Evolutionary conservation across 1,284 basidiomycete species (phyloP), one percentile per base, ranked within the genome.

Genomic region (Ganoderma multipileum): DNA sequence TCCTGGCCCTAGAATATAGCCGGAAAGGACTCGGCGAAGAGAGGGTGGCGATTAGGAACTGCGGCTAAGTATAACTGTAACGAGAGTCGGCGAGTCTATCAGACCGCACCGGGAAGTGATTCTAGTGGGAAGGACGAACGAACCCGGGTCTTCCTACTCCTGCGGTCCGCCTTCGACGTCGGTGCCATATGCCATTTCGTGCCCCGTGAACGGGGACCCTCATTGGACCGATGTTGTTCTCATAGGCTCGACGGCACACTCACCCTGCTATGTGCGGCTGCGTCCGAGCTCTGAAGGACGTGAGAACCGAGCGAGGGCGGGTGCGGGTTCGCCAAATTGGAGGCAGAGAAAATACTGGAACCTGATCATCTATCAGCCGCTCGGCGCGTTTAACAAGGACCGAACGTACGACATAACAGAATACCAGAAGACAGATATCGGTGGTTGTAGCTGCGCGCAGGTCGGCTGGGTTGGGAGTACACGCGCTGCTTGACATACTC

Each of bases 61-160:
- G 20, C 59, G 38, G 9, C 66, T 64, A 67, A 64, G 62, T 67
- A 50, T 50, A 66, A 62, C 52, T 41, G 33, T 63, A 55, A 61
- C 60, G 63, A 58, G 66, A 68, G 68, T 58, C 50, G 65, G 68
- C 60, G 65, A 72, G 71, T 72, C 68, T 67, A 72, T 72, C 68
- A 72, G 62, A 67, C 63, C 41, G 11, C 55, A 58, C 55, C 9
- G 36, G 33, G 55, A 58, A 58, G 33, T 9, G 28, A 14, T 52
- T 52, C 47, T 52, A 52, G 47, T 58, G 33, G 55, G 33, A 38
- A 58, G 55, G 38, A 36, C 36, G 33, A 38, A 38, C 55, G 55
- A 23, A 33, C 54, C n/a, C 30, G 18, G 33, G 16, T 55, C 55
- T 58, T 58, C 33, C 36, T 38, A 36, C 55, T n/a, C 55, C 33